These are phyloP conservation scores for Gracilaria domingensis DNA, from an alignment of 23 red algal species.

Conservation along the genomic window DNA sequence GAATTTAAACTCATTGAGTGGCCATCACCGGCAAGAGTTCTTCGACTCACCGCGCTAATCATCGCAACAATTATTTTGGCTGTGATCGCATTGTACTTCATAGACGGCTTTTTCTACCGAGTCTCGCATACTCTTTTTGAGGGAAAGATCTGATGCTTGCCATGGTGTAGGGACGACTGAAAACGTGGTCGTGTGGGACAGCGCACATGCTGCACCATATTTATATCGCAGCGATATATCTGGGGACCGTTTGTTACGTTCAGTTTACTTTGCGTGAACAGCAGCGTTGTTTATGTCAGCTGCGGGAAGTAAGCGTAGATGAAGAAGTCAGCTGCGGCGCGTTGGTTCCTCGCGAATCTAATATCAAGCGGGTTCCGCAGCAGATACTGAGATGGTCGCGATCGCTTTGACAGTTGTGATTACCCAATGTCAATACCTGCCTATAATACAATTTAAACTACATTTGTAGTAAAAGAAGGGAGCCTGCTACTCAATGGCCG, in stretches of 20 bases:
- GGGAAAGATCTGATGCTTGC: constrained; percentile 18
- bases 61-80: constrained; percentile 54
- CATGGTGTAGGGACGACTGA: background rate
- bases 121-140: constrained; percentile 56
- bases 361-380: background rate
- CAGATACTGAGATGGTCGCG: background rate
- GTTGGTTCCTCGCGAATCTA: background rate
- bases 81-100: constrained; percentile 41
- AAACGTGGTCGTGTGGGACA: background rate
- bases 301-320: constrained; percentile 3
- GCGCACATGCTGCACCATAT: background rate
- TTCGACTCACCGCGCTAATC: constrained; percentile 51
- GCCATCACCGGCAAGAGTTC: constrained; percentile 36
- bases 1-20: constrained; percentile 75
- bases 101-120: constrained; percentile 73
- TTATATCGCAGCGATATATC: background rate
- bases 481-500: background rate
- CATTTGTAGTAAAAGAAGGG: background rate
- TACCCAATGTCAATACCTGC: constrained; percentile 2
- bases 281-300: constrained; percentile 1
- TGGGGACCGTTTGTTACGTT: background rate
- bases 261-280: constrained; percentile 26
- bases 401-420: constrained; percentile 1
- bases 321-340: background rate
- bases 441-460: constrained; percentile 37